A percentile compares a stretch with the other conserved stretches of the same genome.
Conservation (phyloP, 148 eudicot genomes). For the Rhododendron vialii region DNA sequence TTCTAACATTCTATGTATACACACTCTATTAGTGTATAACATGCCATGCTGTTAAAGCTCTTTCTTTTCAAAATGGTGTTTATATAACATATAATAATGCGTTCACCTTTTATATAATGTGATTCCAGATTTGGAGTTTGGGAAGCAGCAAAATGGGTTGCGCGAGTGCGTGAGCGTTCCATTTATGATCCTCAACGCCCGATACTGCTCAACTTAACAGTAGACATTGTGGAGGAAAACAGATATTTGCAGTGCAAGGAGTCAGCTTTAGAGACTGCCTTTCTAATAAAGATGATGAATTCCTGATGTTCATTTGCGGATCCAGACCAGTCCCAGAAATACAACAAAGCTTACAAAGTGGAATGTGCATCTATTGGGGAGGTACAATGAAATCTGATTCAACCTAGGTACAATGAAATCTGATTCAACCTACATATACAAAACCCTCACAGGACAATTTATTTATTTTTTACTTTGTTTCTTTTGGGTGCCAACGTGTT, state of each 20-base stretch:
- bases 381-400: neutral
- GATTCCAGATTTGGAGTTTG: constrained; percentile 79
- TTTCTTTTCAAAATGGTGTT: neutral
- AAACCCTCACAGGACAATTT: neutral
- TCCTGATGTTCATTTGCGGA: constrained; percentile 20
- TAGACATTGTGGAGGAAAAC: constrained; percentile 83
- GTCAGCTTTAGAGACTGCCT: constrained; percentile 79
- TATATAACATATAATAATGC: neutral
- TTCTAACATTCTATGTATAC: neutral
- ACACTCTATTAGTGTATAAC: neutral
- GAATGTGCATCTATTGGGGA: constrained; percentile 2
- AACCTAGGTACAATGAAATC: neutral
- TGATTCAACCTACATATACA: neutral
- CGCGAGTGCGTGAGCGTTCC: constrained; percentile 67
- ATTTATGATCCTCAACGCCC: constrained; percentile 74
- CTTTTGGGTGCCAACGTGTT: neutral
- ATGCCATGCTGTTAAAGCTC: neutral
- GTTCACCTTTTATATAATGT: neutral
- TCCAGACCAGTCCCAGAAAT: neutral
- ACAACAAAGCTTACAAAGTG: neutral
- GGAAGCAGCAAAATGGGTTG: constrained; percentile 99
- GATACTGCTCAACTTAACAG: constrained; percentile 62
- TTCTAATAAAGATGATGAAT: constrained; percentile 69
- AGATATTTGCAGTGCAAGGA: constrained; percentile 83
- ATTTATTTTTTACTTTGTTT: neutral